A percentile compares a stretch with the other conserved stretches of the same genome.
These are phyloP conservation scores for Amphicarpaea edgeworthii DNA, from an alignment of 306 rosid species.

Conservation along the genomic window DNA sequence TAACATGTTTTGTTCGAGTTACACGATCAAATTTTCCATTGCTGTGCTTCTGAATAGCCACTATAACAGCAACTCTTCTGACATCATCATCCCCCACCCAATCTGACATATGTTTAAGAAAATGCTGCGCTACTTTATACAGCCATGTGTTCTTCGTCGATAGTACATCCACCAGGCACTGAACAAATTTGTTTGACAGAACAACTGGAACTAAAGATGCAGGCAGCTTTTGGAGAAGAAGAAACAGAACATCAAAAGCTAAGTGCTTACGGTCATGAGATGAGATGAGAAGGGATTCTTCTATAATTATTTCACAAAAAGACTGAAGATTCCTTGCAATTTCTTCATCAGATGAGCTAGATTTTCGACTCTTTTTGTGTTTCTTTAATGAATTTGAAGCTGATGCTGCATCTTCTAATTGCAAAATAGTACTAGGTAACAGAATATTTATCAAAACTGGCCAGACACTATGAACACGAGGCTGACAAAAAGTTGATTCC, in stretches of 20 bases:
- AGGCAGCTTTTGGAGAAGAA: constrained; percentile 78
- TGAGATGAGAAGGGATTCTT: constrained; percentile 87
- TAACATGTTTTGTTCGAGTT: constrained; percentile 75
- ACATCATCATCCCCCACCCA: constrained; percentile 87
- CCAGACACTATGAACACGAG: constrained; percentile 92
- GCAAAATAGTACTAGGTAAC: constrained; percentile 71
- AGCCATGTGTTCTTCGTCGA: constrained; percentile 89
- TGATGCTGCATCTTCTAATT: constrained; percentile 65
- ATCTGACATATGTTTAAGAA: constrained; percentile 71
- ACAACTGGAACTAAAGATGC: constrained; percentile 73
- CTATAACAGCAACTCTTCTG: constrained; percentile 83
- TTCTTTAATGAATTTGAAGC: constrained; percentile 82
- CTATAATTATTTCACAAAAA: constrained; percentile 82
- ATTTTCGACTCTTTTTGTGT: constrained; percentile 82
- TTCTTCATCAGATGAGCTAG: constrained; percentile 89
- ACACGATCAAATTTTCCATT: constrained; percentile 76
- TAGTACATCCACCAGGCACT: constrained; percentile 83
- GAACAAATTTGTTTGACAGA: constrained; percentile 86
- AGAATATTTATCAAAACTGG: constrained; percentile 76
- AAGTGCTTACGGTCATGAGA: constrained; percentile 98
- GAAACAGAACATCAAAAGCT: constrained; percentile 81
- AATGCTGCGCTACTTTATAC: constrained; percentile 76
- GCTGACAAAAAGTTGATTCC: constrained; percentile 98
- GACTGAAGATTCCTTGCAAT: constrained; percentile 63
- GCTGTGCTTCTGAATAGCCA: constrained; percentile 95